phyloP scores from a whole-genome alignment of 805 yeast species.

The Vanderwaltozyma tropicalis region DNA sequence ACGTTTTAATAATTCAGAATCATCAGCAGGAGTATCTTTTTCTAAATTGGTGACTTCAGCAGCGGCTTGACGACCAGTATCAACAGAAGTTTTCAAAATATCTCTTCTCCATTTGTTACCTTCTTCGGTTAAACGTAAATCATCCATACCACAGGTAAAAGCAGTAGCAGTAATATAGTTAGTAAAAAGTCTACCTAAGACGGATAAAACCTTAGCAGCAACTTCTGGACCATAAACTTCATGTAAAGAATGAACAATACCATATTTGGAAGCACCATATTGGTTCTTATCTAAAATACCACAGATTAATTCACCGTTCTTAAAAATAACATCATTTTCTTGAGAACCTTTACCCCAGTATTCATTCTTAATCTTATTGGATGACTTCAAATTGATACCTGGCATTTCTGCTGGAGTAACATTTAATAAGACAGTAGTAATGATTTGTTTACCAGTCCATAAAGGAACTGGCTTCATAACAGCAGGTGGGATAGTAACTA shows the following conservation, averaged over 20 bases:
- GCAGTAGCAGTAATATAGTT: slow-evolving; percentile 87
- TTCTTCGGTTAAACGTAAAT: slow-evolving; percentile 78
- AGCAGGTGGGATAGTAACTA: slow-evolving; percentile 83
- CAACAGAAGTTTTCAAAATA: slow-evolving; percentile 64
- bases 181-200: slow-evolving; percentile 91
- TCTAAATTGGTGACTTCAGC: slow-evolving; percentile 85
- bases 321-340: slow-evolving; percentile 81
- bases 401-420: slow-evolving; percentile 82
- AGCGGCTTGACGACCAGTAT: slow-evolving; percentile 86
- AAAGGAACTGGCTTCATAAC: slow-evolving; percentile 74
- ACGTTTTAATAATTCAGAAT: slow-evolving; percentile 74
- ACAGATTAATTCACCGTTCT: slow-evolving; percentile 74
- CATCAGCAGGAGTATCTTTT: slow-evolving; percentile 37
- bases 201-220: slow-evolving; percentile 84
- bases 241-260: slow-evolving; percentile 91
- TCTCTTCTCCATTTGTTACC: slow-evolving; percentile 87
- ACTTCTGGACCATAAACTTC: slow-evolving; percentile 88
- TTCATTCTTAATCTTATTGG: slow-evolving; percentile 84
- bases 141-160: slow-evolving; percentile 99
- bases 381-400: slow-evolving; percentile 75
- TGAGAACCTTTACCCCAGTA: slow-evolving; percentile 84
- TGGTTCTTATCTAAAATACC: slow-evolving; percentile 97
- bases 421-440: slow-evolving; percentile 82
- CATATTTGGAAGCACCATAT: slow-evolving; percentile 95
- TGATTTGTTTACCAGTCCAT: slow-evolving; percentile 98